Evolutionary conservation across 768 basidiomycete species (phyloP).

Genomic region (Mycena indigotica): DNA sequence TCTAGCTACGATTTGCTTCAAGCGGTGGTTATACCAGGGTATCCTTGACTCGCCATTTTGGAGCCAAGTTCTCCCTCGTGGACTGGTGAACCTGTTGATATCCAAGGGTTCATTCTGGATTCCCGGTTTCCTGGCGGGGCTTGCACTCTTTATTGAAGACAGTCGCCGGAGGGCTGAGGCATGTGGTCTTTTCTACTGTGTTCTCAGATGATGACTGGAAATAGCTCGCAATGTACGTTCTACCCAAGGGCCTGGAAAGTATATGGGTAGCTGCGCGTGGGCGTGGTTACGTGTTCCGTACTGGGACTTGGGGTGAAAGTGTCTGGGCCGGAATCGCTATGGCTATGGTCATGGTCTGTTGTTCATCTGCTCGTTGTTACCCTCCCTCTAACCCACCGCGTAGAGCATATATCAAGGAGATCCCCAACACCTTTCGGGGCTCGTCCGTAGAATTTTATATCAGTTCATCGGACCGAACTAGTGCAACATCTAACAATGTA

Average conservation of each 20-base stretch:
- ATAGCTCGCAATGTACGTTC: constrained; percentile 79
- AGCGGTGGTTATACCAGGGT: constrained; percentile 56
- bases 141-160: constrained; percentile 86
- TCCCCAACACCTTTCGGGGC: constrained; percentile 67
- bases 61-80: constrained; percentile 41
- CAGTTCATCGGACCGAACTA: constrained; percentile 90
- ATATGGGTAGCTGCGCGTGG: constrained; percentile 80
- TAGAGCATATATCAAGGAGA: constrained; percentile 70
- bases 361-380: constrained; percentile 3
- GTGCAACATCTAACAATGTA: not conserved
- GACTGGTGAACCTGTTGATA: constrained; percentile 57
- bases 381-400: constrained; percentile 6
- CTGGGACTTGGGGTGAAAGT: constrained; percentile 68
- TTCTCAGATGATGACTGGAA: too few relatives aligned
- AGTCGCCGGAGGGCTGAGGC: constrained; percentile 79
- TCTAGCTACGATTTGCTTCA: constrained; percentile 65
- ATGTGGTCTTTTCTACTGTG: not conserved
- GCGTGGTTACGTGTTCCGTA: constrained; percentile 71
- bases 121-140: constrained; percentile 70
- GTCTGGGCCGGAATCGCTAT: constrained; percentile 13
- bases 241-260: constrained; percentile 90
- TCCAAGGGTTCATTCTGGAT: constrained; percentile 77
- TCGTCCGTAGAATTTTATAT: constrained; percentile 80
- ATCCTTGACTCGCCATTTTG: constrained; percentile 39
- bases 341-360: constrained; percentile 48